phyloP scores from a whole-genome alignment of 768 basidiomycete species.

The Myochromella boudieri region DNA sequence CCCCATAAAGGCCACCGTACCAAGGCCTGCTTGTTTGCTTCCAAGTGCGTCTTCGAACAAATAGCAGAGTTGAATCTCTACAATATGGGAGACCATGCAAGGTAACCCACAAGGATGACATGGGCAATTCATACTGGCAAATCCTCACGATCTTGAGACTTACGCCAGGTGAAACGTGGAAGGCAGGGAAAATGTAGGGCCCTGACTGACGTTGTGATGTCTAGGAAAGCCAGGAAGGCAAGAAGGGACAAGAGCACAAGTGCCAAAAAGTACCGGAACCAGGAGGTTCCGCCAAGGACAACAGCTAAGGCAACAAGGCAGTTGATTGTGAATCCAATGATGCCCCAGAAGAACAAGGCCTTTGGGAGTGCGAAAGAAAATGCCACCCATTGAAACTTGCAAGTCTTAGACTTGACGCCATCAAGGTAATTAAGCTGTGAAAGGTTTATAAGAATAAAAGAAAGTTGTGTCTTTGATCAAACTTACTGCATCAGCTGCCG shows the following conservation, averaged over 20 bases:
- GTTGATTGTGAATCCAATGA: constrained; percentile 32
- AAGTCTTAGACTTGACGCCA: constrained; percentile 33
- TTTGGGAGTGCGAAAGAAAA: constrained; percentile 55
- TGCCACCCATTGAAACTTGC: constrained; percentile 49
- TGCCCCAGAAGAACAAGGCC: constrained; percentile 51
- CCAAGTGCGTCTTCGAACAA: no score
- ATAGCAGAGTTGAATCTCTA: no score
- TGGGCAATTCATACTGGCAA: constrained; percentile 8
- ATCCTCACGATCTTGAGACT: not conserved
- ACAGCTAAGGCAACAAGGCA: constrained; percentile 26
- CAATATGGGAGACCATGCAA: no score
- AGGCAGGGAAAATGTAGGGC: constrained; percentile 3
- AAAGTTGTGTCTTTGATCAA: not conserved
- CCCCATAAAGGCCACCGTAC: no score
- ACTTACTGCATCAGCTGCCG: constrained; percentile 44
- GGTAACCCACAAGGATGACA: no score
- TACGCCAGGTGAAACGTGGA: not conserved
- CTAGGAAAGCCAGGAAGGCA: constrained; percentile 19
- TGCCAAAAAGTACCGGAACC: constrained; percentile 6
- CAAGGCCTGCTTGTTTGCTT: no score
- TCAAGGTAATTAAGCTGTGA: constrained; percentile 34
- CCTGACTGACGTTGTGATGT: constrained; percentile 9
- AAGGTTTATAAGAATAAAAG: constrained; percentile 4
- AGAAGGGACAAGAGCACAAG: constrained; percentile 14
- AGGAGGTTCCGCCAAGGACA: not conserved